These are phyloP conservation scores for Micractinium conductrix DNA, from an alignment of 139 green algal species.

Conservation along the genomic window DNA sequence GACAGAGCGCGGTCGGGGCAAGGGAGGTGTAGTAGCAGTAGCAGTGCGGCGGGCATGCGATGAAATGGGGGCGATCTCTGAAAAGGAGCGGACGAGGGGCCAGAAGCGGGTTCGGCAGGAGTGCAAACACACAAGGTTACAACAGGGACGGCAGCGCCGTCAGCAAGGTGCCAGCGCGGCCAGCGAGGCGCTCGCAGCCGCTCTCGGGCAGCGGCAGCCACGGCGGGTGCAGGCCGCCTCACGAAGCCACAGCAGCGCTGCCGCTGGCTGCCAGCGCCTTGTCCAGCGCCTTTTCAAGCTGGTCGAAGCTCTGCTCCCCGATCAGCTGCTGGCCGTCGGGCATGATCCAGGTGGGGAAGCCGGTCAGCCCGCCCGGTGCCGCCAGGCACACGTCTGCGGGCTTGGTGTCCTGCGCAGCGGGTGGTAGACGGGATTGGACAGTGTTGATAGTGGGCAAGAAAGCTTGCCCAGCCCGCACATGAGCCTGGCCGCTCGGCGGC, in stretches of 20 bases:
- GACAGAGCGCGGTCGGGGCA: too few species aligned
- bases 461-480: too few species aligned
- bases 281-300: slow-evolving; percentile 47
- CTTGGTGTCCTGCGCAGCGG: slow-evolving; percentile 64
- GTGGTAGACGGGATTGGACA: not conserved
- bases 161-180: too few species aligned
- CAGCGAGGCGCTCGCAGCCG: not conserved
- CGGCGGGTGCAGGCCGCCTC: not conserved
- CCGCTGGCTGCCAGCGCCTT: not conserved
- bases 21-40: too few species aligned
- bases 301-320: slow-evolving; percentile 53
- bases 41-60: too few species aligned
- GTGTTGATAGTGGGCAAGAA: not conserved
- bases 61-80: too few species aligned
- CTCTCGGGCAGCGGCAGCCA: too few species aligned
- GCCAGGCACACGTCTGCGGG: slow-evolving; percentile 75
- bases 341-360: slow-evolving; percentile 98
- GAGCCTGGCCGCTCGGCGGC: too few species aligned
- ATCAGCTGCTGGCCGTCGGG: slow-evolving; percentile 72
- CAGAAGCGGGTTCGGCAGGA: too few species aligned
- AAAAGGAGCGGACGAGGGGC: too few species aligned
- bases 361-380: slow-evolving; percentile 72
- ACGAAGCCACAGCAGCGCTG: not conserved
- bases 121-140: too few species aligned
- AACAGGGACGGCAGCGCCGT: not conserved